phyloP scores from a whole-genome alignment of 345 rosid species.

The Citrus trifoliata region DNA sequence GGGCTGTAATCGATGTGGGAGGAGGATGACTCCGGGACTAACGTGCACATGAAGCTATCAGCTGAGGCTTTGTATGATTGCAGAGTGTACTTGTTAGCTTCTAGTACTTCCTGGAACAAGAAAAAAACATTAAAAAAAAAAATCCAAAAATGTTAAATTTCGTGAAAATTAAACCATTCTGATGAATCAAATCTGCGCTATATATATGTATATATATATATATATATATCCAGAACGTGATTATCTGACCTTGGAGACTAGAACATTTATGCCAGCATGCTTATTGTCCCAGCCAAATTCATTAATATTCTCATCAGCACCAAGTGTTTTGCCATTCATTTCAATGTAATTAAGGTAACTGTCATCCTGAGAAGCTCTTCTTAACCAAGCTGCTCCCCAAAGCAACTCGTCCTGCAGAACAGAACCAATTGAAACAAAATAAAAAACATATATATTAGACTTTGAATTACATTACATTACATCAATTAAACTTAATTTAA shows the following conservation, averaged over 20 bases:
- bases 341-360: slow-evolving; percentile 65
- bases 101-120: slow-evolving; percentile 57
- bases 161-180: neutral
- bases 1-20: slow-evolving; percentile 71
- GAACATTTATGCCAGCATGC: slow-evolving; percentile 90
- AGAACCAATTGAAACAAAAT: neutral
- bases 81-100: slow-evolving; percentile 55
- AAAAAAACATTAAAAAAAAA: too few relatives aligned
- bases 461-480: neutral
- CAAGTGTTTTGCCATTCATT: slow-evolving; percentile 77
- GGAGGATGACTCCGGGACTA: slow-evolving; percentile 69
- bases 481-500: neutral
- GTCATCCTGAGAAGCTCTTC: slow-evolving; percentile 68
- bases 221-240: neutral
- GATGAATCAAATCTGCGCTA: neutral
- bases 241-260: slow-evolving; percentile 70
- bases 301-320: slow-evolving; percentile 85
- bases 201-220: neutral
- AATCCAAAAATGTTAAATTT: neutral
- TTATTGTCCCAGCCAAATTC: slow-evolving; percentile 99
- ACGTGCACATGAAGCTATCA: slow-evolving; percentile 94
- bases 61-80: slow-evolving; percentile 86
- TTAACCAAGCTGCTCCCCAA: slow-evolving; percentile 98
- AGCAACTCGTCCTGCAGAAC: slow-evolving; percentile 78
- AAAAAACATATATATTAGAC: neutral